Conservation (phyloP, 2,329 filamentous ascomycete genomes). For the Fusarium udum region DNA sequence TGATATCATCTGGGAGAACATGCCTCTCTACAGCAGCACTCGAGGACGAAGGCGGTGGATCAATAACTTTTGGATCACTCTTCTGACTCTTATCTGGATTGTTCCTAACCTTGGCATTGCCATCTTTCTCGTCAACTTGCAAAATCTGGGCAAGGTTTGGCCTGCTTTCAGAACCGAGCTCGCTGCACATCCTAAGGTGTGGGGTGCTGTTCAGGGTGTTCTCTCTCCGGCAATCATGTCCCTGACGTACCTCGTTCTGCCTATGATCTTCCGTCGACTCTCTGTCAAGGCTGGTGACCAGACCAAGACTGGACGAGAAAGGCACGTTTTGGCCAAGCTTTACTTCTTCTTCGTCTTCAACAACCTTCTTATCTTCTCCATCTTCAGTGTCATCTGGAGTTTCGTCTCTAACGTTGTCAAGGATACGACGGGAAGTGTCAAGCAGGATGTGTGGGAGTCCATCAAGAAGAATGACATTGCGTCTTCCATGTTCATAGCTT, state of each 20-base stretch:
- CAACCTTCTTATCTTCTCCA: constrained; percentile 91
- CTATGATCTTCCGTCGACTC: constrained; percentile 89
- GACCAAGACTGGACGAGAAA: constrained; percentile 90
- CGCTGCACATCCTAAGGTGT: constrained; percentile 69
- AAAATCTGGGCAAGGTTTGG: constrained; percentile 85
- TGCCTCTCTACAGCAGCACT: constrained; percentile 74
- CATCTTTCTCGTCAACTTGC: constrained; percentile 88
- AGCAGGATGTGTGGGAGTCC: constrained; percentile 73
- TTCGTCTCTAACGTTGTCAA: constrained; percentile 74
- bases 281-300: constrained; percentile 85
- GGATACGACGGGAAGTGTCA: constrained; percentile 57
- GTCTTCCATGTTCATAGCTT: constrained; percentile 71
- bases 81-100: constrained; percentile 87
- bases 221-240: constrained; percentile 88
- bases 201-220: constrained; percentile 93
- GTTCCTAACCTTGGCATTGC: constrained; percentile 94
- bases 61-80: constrained; percentile 83
- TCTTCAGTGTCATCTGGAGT: constrained; percentile 84
- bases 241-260: constrained; percentile 85
- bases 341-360: constrained; percentile 98
- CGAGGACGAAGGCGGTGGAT: constrained; percentile 78
- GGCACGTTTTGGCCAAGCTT: constrained; percentile 88
- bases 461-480: constrained; percentile 73
- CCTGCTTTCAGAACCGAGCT: constrained; percentile 74
- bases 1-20: constrained; percentile 96